These are phyloP conservation scores for Arctium minus DNA, from an alignment of 129 eudicot species.

Conservation along the genomic window DNA sequence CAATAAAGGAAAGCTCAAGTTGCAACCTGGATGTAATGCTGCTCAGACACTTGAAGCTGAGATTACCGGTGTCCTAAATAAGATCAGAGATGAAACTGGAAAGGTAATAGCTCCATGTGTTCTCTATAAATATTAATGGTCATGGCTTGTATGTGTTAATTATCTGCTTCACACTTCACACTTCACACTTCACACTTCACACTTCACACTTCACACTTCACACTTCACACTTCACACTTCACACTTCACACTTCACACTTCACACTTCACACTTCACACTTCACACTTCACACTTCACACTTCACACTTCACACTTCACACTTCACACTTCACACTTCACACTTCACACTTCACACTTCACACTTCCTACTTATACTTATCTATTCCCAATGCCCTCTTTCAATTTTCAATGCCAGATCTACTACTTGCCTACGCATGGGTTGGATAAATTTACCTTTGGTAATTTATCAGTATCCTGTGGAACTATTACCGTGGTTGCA, in stretches of 20 bases:
- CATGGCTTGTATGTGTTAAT: neutral
- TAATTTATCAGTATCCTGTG: no score
- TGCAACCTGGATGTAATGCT: conserved; percentile 83
- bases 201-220: no score
- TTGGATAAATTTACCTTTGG: no score
- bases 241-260: no score
- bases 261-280: no score
- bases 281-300: no score
- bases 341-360: neutral
- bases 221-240: no score
- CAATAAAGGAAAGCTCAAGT: conserved; percentile 57
- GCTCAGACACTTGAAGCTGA: conserved; percentile 87
- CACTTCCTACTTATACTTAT: neutral
- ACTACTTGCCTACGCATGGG: neutral
- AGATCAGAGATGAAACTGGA: conserved; percentile 66
- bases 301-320: no score
- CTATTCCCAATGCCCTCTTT: neutral
- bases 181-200: no score
- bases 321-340: no score
- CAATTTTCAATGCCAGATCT: neutral
- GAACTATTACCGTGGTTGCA: no score
- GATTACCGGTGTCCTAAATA: conserved; percentile 56
- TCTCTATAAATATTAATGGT: neutral
- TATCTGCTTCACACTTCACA: neutral
- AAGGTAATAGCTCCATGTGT: conserved; percentile 35